Conservation (phyloP, 176 grass and related monocot species). For the Musa beccarii region DNA sequence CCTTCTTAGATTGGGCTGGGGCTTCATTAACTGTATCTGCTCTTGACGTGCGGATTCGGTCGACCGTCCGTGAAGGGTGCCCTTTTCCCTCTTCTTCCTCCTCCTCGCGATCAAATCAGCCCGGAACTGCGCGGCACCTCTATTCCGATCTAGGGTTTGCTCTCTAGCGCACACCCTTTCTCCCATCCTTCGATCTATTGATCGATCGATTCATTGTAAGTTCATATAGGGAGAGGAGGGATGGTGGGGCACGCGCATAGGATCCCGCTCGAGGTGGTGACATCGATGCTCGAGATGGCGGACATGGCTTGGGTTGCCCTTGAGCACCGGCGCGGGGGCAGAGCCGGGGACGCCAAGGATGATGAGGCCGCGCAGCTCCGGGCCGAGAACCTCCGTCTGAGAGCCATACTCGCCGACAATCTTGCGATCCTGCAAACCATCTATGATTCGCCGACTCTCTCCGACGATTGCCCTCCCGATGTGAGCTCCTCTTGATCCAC, state of each 20-base stretch:
- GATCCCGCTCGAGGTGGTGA: constrained; percentile 66
- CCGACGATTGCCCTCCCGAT: constrained; percentile 68
- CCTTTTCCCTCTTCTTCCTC: too few relatives aligned
- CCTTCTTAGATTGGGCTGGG: too few relatives aligned
- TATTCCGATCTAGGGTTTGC: too few relatives aligned
- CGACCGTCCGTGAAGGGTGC: too few relatives aligned
- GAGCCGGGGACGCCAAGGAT: not conserved
- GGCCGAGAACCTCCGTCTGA: constrained; percentile 55
- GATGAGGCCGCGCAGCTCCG: constrained; percentile 44
- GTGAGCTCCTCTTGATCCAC: constrained; percentile 22
- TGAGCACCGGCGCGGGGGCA: constrained; percentile 41
- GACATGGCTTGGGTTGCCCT: constrained; percentile 62
- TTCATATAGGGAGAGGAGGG: not conserved
- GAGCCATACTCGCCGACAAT: constrained; percentile 57
- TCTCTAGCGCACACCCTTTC: not conserved
- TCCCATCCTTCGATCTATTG: not conserved
- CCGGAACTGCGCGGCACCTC: too few relatives aligned
- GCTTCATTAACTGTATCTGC: too few relatives aligned
- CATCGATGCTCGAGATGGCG: constrained; percentile 72
- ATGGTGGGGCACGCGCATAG: constrained; percentile 36
- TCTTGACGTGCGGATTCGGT: too few relatives aligned
- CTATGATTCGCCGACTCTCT: constrained; percentile 43
- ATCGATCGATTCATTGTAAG: not conserved
- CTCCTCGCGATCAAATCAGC: too few relatives aligned
- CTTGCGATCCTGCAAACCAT: constrained; percentile 55